phyloP scores from a whole-genome alignment of 345 rosid genomes.

The Jatropha curcas region DNA sequence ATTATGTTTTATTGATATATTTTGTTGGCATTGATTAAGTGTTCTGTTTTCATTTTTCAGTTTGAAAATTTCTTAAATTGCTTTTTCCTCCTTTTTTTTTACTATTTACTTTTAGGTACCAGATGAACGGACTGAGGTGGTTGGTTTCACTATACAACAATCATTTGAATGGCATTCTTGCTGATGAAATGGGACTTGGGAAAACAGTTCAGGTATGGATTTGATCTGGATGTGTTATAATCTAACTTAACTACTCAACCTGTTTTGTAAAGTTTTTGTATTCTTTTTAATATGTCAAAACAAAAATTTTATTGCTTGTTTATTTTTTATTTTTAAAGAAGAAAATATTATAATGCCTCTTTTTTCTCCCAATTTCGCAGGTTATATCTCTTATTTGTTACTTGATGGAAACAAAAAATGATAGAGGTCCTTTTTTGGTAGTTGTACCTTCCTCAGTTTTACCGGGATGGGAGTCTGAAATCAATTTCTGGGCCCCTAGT shows the following conservation, averaged over 20 bases:
- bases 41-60: constrained; percentile 6
- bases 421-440: constrained; percentile 89
- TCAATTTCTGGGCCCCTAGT: constrained; percentile 82
- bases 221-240: constrained; percentile 10
- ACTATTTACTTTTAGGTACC: constrained; percentile 70
- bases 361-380: constrained; percentile 29
- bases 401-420: constrained; percentile 88
- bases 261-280: neutral
- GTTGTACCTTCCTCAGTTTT: constrained; percentile 93
- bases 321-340: neutral
- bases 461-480: constrained; percentile 88
- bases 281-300: neutral
- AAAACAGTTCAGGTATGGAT: constrained; percentile 85
- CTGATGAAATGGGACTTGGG: constrained; percentile 99
- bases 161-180: constrained; percentile 88
- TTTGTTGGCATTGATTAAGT: neutral
- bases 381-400: constrained; percentile 83
- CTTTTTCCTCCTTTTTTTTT: too few relatives aligned
- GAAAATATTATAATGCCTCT: neutral
- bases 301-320: neutral
- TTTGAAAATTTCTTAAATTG: constrained; percentile 17
- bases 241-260: neutral
- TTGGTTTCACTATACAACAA: constrained; percentile 84
- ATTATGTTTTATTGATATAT: neutral
- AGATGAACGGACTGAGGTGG: constrained; percentile 94